Evolutionary conservation across 371 early-diverging fungal genomes (phyloP).

Genomic region (Syncephalastrum racemosum): DNA sequence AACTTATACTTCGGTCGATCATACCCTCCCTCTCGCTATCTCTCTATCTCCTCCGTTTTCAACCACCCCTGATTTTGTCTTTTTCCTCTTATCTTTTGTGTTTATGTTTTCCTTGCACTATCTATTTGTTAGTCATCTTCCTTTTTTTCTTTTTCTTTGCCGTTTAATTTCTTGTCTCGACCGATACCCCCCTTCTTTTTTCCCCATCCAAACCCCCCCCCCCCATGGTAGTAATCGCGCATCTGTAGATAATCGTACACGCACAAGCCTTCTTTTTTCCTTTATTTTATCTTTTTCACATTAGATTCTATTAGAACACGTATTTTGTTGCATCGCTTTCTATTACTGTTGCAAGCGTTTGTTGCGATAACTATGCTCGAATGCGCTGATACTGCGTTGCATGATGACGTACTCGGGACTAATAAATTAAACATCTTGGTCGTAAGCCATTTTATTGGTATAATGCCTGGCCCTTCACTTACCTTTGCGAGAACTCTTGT

Average conservation of each 20-base stretch:
- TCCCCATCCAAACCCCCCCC: too few species aligned
- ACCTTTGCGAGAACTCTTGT: constrained; percentile 61
- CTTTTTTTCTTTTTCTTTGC: background rate
- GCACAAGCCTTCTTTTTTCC: background rate
- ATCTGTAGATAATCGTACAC: too few species aligned
- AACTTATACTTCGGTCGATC: too few species aligned
- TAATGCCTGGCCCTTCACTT: background rate
- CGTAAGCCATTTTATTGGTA: background rate
- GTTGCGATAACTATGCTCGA: constrained; percentile 40
- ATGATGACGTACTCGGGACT: constrained; percentile 69
- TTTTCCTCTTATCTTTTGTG: too few species aligned
- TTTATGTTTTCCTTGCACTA: too few species aligned
- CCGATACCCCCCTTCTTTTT: too few species aligned
- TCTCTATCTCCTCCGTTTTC: too few species aligned
- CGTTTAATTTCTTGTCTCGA: too few species aligned
- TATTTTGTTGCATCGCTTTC: constrained; percentile 43
- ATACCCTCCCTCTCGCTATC: too few species aligned
- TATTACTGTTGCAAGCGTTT: constrained; percentile 23
- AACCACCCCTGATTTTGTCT: too few species aligned
- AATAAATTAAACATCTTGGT: background rate
- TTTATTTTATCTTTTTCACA: background rate
- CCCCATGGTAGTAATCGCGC: too few species aligned
- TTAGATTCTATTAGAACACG: constrained; percentile 49
- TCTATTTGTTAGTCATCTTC: background rate
- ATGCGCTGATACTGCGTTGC: constrained; percentile 64